Evolutionary conservation across 2,329 filamentous ascomycete genomes (phyloP).

Genomic region (Colletotrichum gloeosporioides): DNA sequence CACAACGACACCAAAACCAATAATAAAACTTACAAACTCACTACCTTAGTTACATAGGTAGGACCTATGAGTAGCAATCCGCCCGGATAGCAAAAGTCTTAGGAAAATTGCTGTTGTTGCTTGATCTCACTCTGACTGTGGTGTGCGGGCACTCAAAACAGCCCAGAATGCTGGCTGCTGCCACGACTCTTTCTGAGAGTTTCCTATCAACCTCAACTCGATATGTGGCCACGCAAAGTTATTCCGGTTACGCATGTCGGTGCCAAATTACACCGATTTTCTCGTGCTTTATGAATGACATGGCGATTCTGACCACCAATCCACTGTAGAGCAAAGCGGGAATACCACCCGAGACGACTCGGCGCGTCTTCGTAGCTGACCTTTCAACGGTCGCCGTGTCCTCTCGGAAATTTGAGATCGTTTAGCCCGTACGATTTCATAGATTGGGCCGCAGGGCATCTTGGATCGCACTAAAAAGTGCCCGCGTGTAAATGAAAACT

Average conservation of each 20-base stretch:
- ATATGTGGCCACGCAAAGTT: accelerated
- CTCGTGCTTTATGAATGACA: accelerated
- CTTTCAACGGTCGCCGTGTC: accelerated
- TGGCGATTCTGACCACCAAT: neutral
- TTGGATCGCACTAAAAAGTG: accelerated
- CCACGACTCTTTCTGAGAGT: neutral
- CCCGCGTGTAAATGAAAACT: neutral
- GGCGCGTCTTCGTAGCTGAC: neutral
- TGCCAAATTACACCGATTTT: accelerated
- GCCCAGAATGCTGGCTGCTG: neutral
- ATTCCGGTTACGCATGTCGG: neutral
- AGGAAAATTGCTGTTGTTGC: neutral
- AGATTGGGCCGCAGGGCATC: neutral
- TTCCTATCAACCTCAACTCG: neutral
- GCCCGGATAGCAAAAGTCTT: neutral
- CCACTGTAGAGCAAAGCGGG: neutral
- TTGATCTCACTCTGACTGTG: neutral
- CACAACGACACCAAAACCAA: too few relatives aligned
- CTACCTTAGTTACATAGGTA: too few relatives aligned
- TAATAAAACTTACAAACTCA: too few relatives aligned
- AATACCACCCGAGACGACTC: accelerated
- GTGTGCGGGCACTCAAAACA: neutral
- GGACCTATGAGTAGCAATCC: too few relatives aligned
- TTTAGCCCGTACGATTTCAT: neutral
- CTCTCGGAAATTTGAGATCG: neutral